Evolutionary conservation across 805 yeast genomes (phyloP).

Genomic region (Yarrowia divulgata): DNA sequence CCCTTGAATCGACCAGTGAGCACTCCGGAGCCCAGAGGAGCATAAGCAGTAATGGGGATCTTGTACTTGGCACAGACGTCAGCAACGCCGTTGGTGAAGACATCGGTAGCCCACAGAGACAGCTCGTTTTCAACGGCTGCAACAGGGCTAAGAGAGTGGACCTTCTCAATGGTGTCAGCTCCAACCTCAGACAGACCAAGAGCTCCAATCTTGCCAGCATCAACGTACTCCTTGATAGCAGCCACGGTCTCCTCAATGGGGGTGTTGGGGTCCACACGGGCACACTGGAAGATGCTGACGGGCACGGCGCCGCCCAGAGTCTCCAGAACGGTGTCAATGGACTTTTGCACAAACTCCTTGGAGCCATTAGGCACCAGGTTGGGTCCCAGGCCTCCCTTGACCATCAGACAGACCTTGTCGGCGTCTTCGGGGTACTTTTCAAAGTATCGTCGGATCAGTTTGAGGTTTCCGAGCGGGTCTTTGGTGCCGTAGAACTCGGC

Average conservation of each 20-base stretch:
- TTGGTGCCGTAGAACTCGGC: slow-evolving; percentile 80
- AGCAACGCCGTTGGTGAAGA: slow-evolving; percentile 67
- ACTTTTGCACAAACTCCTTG: slow-evolving; percentile 55
- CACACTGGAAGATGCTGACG: slow-evolving; percentile 69
- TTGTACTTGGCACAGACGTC: slow-evolving; percentile 62
- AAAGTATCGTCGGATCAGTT: slow-evolving; percentile 64
- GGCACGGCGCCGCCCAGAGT: slow-evolving; percentile 44
- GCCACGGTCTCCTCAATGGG: slow-evolving; percentile 67
- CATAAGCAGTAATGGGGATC: slow-evolving; percentile 77
- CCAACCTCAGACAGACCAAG: slow-evolving; percentile 78
- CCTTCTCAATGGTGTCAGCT: slow-evolving; percentile 65
- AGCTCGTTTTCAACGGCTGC: slow-evolving; percentile 80
- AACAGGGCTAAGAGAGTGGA: slow-evolving; percentile 62
- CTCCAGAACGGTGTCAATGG: slow-evolving; percentile 56
- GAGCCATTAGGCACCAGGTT: slow-evolving; percentile 59
- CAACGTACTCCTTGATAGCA: slow-evolving; percentile 64
- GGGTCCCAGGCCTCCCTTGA: slow-evolving; percentile 68
- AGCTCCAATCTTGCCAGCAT: slow-evolving; percentile 70
- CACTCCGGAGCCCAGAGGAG: slow-evolving; percentile 83
- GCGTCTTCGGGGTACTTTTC: slow-evolving; percentile 62
- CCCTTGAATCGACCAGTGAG: slow-evolving; percentile 67
- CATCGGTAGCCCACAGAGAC: slow-evolving; percentile 72
- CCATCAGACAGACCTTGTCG: slow-evolving; percentile 63
- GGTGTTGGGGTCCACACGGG: slow-evolving; percentile 65
- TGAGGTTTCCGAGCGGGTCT: slow-evolving; percentile 59